Percentiles rank a stretch among this genome's conserved stretches.
These are phyloP conservation scores for Coleophoma crateriformis DNA, from an alignment of 2,329 filamentous ascomycete genomes.

Conservation along the genomic window DNA sequence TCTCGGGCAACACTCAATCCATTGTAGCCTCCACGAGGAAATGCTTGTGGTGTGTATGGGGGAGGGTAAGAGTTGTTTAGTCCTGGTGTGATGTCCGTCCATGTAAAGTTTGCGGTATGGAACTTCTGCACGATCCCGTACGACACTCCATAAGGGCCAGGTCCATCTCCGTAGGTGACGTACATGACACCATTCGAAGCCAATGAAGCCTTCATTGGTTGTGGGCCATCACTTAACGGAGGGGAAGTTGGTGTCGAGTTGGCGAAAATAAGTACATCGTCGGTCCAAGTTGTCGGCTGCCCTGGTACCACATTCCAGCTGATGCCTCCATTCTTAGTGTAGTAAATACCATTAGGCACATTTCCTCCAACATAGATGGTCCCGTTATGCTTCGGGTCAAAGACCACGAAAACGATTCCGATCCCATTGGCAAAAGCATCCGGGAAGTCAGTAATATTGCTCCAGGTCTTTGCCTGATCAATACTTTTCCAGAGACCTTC, in stretches of 20 bases:
- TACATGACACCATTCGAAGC: constrained; percentile 44
- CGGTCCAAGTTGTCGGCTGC: constrained; percentile 4
- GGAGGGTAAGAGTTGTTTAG: constrained; percentile 5
- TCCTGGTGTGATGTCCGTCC: constrained; percentile 50
- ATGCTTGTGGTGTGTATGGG: constrained; percentile 9
- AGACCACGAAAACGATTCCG: constrained; percentile 9
- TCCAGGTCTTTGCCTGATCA: constrained; percentile 10
- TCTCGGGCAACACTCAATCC: constrained; percentile 8
- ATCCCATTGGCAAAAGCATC: constrained; percentile 9
- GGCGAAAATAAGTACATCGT: constrained; percentile 1
- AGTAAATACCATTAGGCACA: constrained; percentile 7
- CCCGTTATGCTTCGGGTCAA: constrained; percentile 7
- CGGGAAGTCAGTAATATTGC: constrained; percentile 8
- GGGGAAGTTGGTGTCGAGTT: background rate
- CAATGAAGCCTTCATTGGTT: constrained; percentile 7
- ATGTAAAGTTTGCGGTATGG: constrained; percentile 38
- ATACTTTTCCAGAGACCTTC: constrained; percentile 10
- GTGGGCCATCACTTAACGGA: constrained; percentile 6
- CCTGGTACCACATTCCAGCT: constrained; percentile 7
- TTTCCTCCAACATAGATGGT: constrained; percentile 11
- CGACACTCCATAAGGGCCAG: constrained; percentile 50
- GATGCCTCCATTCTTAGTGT: constrained; percentile 5
- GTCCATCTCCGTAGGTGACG: constrained; percentile 47
- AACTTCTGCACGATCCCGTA: constrained; percentile 47
- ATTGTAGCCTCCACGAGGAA: constrained; percentile 9